Evolutionary conservation across 2,329 filamentous ascomycete genomes (phyloP).

Genomic region (Xenoacremonium recifei): DNA sequence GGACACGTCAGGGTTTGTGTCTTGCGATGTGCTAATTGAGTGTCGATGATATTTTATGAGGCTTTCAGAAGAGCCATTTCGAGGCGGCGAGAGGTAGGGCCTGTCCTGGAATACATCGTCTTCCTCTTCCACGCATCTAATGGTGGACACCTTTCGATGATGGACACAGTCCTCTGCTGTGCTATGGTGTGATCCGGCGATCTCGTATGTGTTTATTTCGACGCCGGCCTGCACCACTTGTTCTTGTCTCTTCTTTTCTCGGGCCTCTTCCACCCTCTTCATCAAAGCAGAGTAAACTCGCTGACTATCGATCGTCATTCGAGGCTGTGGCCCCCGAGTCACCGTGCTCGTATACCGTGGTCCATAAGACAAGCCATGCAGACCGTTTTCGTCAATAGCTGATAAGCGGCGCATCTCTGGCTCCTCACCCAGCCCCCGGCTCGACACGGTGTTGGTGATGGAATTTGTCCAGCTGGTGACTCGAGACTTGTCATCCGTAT

Average conservation of each 20-base stretch:
- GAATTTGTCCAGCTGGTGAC: conserved; percentile 74
- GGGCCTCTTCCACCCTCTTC: conserved; percentile 47
- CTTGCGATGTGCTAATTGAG: not conserved
- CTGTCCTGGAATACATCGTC: conserved; percentile 31
- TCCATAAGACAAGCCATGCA: conserved; percentile 34
- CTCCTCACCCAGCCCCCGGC: conserved; percentile 36
- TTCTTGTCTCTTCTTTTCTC: conserved; percentile 6
- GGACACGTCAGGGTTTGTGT: not conserved
- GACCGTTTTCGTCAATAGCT: conserved; percentile 59
- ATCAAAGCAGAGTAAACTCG: conserved; percentile 65
- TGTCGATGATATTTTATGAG: not conserved
- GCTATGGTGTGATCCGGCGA: conserved; percentile 3
- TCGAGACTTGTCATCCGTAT: conserved; percentile 56
- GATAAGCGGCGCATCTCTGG: conserved; percentile 59
- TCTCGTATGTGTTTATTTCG: not conserved
- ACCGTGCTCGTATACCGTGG: conserved; percentile 8
- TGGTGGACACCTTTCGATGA: too few species aligned
- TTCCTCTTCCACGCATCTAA: conserved; percentile 32
- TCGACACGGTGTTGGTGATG: conserved; percentile 53
- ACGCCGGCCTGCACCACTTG: not conserved
- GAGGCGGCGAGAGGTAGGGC: not conserved
- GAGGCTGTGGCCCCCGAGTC: conserved; percentile 22
- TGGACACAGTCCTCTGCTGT: conserved; percentile 18
- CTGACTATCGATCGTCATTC: conserved; percentile 49
- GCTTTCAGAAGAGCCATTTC: conserved; percentile 4